Conservation (phyloP, 1,139 yeast species). For the Hansenula anomala region DNA sequence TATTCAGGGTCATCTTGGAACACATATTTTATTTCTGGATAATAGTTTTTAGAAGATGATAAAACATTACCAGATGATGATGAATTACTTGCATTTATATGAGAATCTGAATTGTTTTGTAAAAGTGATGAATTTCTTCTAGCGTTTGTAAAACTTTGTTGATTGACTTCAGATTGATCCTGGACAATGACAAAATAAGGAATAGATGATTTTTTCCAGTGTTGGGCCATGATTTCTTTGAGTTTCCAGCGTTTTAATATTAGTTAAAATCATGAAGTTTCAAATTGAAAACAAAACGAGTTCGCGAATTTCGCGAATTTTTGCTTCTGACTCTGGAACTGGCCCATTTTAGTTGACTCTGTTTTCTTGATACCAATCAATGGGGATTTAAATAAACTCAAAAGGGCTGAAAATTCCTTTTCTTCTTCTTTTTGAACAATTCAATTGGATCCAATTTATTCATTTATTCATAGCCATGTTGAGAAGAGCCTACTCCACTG, state of each 20-base stretch:
- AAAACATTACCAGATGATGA: slow-evolving; percentile 2
- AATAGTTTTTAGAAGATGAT: slow-evolving; percentile 7
- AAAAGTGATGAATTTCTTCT: neutral
- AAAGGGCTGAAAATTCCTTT: no score
- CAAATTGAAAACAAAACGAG: no score
- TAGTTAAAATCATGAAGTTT: no score
- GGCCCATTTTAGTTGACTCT: neutral
- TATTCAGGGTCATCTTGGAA: slow-evolving; percentile 25
- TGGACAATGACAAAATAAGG: slow-evolving; percentile 20
- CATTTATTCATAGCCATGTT: no score
- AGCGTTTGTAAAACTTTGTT: neutral
- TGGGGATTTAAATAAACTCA: neutral
- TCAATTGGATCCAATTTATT: no score
- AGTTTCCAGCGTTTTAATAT: no score
- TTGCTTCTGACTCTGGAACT: neutral
- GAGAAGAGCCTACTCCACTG: slow-evolving; percentile 27
- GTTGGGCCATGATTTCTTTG: slow-evolving; percentile 7
- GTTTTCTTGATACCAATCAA: neutral
- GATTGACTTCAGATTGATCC: slow-evolving; percentile 6
- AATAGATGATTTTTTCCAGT: slow-evolving; percentile 16
- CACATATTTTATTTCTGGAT: slow-evolving; percentile 21
- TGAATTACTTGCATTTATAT: neutral
- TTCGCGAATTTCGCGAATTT: no score
- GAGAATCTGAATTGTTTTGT: slow-evolving; percentile 4
- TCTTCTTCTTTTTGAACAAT: no score